A percentile compares a stretch with the other conserved stretches of the same genome.
Evolutionary conservation across 2,329 filamentous ascomycete genomes (phyloP).

Genomic region (Cordyceps farinosa): DNA sequence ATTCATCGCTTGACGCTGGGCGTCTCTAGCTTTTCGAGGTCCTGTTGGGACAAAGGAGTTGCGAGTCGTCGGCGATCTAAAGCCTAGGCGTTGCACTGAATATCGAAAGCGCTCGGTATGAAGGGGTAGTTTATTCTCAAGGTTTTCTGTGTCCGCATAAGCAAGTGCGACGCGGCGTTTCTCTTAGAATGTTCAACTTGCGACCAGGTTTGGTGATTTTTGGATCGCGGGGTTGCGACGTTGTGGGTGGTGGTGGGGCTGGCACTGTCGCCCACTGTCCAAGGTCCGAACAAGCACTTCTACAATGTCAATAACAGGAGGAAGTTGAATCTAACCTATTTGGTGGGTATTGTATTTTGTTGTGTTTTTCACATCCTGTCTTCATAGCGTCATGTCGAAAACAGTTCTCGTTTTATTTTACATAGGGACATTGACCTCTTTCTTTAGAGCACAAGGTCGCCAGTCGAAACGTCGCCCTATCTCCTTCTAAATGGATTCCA

Average conservation of each 20-base stretch:
- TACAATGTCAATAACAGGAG: not conserved
- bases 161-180: not conserved
- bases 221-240: constrained; percentile 18
- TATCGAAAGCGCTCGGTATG: not conserved
- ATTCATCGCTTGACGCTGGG: constrained; percentile 24
- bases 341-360: not conserved
- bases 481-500: constrained; percentile 6
- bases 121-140: not conserved
- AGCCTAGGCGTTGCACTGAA: not conserved
- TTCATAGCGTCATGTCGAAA: not conserved
- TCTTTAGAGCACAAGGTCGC: not conserved
- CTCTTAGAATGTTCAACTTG: not conserved
- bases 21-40: not conserved
- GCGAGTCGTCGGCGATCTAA: not conserved
- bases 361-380: not conserved
- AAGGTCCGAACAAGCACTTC: not conserved
- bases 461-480: not conserved
- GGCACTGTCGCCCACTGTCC: not conserved
- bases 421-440: too few relatives aligned
- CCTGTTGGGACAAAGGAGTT: not conserved
- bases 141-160: not conserved
- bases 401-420: too few relatives aligned
- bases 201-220: constrained; percentile 5
- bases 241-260: constrained; percentile 19
- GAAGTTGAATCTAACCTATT: too few relatives aligned